phyloP scores from a whole-genome alignment of 2,329 filamentous ascomycete genomes.

The Metarhizium anisopliae region DNA sequence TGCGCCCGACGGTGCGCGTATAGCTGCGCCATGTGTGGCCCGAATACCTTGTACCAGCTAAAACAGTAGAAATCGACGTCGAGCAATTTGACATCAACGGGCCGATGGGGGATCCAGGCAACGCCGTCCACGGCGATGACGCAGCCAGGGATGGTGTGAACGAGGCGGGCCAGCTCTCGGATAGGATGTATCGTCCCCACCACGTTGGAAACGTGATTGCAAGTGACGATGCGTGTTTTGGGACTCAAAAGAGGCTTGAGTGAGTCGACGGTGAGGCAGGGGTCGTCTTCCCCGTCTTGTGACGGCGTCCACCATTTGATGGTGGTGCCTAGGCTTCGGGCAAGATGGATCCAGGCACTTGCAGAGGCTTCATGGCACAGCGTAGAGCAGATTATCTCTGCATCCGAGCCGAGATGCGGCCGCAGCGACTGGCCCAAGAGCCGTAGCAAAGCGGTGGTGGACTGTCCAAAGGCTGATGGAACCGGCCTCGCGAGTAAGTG shows the following conservation, averaged over 20 bases:
- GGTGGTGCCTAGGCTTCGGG: slow-evolving; percentile 46
- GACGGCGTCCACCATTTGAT: slow-evolving; percentile 62
- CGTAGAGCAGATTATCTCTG: slow-evolving; percentile 59
- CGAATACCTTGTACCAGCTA: slow-evolving; percentile 77
- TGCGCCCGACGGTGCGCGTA: slow-evolving; percentile 55
- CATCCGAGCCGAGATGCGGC: slow-evolving; percentile 31
- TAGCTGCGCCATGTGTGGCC: slow-evolving; percentile 63
- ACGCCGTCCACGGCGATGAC: slow-evolving; percentile 68
- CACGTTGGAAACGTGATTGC: slow-evolving; percentile 67
- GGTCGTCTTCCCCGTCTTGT: slow-evolving; percentile 17
- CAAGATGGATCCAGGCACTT: slow-evolving; percentile 63
- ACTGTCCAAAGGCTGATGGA: slow-evolving; percentile 51
- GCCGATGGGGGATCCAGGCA: slow-evolving; percentile 64
- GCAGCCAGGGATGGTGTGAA: slow-evolving; percentile 37
- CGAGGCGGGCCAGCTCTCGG: slow-evolving; percentile 39
- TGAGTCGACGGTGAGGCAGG: slow-evolving; percentile 30
- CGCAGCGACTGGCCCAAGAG: slow-evolving; percentile 53
- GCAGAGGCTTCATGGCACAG: slow-evolving; percentile 75
- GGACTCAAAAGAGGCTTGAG: slow-evolving; percentile 50
- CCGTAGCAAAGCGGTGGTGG: slow-evolving; percentile 68
- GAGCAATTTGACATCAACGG: slow-evolving; percentile 57
- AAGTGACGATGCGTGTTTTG: slow-evolving; percentile 61
- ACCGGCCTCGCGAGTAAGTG: no score
- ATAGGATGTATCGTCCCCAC: slow-evolving; percentile 58
- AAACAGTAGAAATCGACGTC: slow-evolving; percentile 72